Conservation (phyloP, 257 asterid genomes). For the Echites panduratus region DNA sequence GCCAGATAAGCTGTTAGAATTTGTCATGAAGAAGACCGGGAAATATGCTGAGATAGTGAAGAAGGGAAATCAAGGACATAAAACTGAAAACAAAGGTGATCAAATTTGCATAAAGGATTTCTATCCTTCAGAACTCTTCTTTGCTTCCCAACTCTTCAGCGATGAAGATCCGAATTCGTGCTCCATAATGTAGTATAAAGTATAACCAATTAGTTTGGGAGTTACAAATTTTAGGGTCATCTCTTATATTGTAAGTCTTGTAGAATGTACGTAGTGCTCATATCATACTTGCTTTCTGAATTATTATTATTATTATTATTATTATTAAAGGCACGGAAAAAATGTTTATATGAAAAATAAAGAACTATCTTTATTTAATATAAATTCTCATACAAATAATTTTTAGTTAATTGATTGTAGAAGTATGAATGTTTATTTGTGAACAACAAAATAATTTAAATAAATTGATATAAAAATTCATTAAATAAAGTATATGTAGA, state of each 20-base stretch:
- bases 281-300: neutral
- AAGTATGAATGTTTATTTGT: no score
- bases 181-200: slow-evolving; percentile 23
- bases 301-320: no score
- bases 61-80: slow-evolving; percentile 7
- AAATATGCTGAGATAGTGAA: slow-evolving; percentile 44
- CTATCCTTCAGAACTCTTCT: slow-evolving; percentile 24
- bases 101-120: slow-evolving; percentile 4
- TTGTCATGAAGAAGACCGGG: slow-evolving; percentile 43
- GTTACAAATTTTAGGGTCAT: neutral
- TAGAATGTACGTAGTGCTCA: neutral
- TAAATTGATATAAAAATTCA: no score
- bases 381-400: no score
- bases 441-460: no score
- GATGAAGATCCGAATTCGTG: slow-evolving; percentile 84
- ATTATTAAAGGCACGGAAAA: no score
- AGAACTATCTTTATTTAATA: no score
- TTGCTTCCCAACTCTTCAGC: slow-evolving; percentile 61
- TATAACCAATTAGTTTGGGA: no score
- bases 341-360: no score
- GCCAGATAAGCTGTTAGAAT: slow-evolving; percentile 44
- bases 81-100: neutral
- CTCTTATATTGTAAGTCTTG: no score
- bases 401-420: no score
- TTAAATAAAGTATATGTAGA: no score